phyloP scores from a whole-genome alignment of 148 eudicot species.

The Chenopodium berlandieri region DNA sequence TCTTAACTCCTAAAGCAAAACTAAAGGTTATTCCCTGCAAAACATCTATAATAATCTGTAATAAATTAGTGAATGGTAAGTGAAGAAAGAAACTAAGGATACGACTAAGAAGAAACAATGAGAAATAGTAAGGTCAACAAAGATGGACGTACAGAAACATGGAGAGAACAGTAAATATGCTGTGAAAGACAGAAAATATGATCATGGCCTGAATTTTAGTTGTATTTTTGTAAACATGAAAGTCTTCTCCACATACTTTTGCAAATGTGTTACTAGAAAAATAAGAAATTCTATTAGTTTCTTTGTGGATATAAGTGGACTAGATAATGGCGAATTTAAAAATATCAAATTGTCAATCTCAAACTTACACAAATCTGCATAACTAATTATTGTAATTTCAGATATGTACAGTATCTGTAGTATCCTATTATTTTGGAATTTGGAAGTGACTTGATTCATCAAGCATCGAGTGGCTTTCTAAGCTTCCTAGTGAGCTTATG shows the following conservation, averaged over 20 bases:
- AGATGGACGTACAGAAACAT: not conserved
- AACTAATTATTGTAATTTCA: too few species aligned
- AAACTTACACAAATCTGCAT: too few species aligned
- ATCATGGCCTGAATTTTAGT: not conserved
- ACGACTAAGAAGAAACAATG: not conserved
- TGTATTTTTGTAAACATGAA: too few species aligned
- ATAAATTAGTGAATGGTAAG: not conserved
- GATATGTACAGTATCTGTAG: not conserved
- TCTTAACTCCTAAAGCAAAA: too few species aligned
- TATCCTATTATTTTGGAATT: not conserved
- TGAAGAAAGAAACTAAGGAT: not conserved
- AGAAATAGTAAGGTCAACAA: not conserved
- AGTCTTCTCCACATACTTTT: too few species aligned
- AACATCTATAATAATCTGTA: too few species aligned
- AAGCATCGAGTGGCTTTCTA: not conserved
- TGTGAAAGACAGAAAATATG: not conserved
- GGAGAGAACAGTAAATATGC: not conserved
- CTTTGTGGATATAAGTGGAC: too few species aligned
- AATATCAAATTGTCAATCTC: too few species aligned
- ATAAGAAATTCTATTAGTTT: too few species aligned
- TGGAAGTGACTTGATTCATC: not conserved
- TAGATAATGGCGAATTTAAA: too few species aligned
- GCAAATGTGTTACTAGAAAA: too few species aligned
- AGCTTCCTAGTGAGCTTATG: not conserved
- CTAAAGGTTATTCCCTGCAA: not conserved